A percentile compares a stretch with the other conserved stretches of the same genome.
Conservation (phyloP, 306 rosid genomes). For the Begonia peltatifolia region DNA sequence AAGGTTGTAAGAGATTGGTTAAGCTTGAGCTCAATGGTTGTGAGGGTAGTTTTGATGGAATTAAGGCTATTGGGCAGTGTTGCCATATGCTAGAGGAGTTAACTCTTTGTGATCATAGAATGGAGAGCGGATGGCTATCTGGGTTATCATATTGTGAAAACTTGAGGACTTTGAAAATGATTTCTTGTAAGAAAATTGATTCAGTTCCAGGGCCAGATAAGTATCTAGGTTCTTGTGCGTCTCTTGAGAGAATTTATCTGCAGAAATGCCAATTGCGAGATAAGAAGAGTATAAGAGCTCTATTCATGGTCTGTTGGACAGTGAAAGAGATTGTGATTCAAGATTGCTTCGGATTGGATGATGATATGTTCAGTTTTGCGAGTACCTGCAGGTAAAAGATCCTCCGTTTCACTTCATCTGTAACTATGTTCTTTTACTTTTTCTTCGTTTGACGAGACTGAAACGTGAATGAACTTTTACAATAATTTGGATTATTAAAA, state of each 20-base stretch:
- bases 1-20: conserved; percentile 70
- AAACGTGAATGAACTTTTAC: background rate
- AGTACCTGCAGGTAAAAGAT: conserved; percentile 47
- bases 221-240: conserved; percentile 46
- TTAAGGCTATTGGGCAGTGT: conserved; percentile 78
- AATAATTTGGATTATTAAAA: too few relatives aligned
- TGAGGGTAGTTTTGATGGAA: conserved; percentile 82
- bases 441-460: background rate
- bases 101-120: conserved; percentile 56
- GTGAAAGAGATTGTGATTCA: conserved; percentile 54
- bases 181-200: conserved; percentile 53
- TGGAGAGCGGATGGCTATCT: conserved; percentile 87
- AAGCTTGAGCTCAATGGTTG: conserved; percentile 76
- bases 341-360: conserved; percentile 77
- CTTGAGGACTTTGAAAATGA: conserved; percentile 62
- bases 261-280: conserved; percentile 58
- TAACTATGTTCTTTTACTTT: background rate
- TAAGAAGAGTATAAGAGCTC: conserved; percentile 30
- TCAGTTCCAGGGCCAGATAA: conserved; percentile 44
- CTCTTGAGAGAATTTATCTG: conserved; percentile 58
- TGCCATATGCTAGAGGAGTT: conserved; percentile 85
- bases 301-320: conserved; percentile 40
- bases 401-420: conserved; percentile 4
- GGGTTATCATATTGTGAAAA: conserved; percentile 63
- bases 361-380: conserved; percentile 40